Evolutionary conservation across 2,329 filamentous ascomycete species (phyloP).

Genomic region (Colletotrichum orbiculare): DNA sequence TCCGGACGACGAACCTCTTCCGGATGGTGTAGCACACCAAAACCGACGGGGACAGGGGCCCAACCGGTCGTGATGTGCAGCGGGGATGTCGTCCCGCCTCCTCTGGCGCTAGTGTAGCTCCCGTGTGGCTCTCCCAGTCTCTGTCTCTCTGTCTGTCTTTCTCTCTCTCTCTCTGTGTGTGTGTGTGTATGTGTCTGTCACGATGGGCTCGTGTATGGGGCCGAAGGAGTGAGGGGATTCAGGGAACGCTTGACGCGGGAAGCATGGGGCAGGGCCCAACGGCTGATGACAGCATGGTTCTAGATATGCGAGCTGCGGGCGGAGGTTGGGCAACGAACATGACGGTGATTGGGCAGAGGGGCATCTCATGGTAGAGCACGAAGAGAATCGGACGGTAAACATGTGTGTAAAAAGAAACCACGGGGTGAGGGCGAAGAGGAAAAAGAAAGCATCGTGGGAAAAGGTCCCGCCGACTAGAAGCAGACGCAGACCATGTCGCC

Average conservation of each 20-base stretch:
- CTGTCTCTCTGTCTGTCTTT: too few relatives aligned
- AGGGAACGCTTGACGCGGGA: too few relatives aligned
- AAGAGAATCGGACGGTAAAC: constrained; percentile 15
- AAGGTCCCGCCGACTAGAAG: too few relatives aligned
- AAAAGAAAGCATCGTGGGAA: neutral
- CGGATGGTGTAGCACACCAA: constrained; percentile 27
- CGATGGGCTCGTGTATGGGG: constrained; percentile 7
- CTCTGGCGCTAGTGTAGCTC: neutral
- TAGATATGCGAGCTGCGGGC: constrained; percentile 4
- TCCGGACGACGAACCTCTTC: constrained; percentile 25
- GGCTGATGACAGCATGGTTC: constrained; percentile 10
- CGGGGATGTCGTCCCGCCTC: neutral
- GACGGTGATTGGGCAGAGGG: constrained; percentile 5
- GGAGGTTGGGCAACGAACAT: neutral
- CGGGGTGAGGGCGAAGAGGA: neutral
- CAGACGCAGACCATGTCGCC: too few relatives aligned
- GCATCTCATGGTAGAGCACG: neutral
- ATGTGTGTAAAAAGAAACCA: constrained; percentile 12
- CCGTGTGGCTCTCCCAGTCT: neutral
- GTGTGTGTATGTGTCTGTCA: too few relatives aligned
- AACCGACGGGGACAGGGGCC: constrained; percentile 15
- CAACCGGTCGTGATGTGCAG: constrained; percentile 4
- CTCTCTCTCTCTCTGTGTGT: too few relatives aligned
- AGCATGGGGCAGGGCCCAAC: neutral
- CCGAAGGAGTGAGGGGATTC: neutral